Evolutionary conservation across 768 basidiomycete genomes (phyloP).

Genomic region (Psilocybe sp.): DNA sequence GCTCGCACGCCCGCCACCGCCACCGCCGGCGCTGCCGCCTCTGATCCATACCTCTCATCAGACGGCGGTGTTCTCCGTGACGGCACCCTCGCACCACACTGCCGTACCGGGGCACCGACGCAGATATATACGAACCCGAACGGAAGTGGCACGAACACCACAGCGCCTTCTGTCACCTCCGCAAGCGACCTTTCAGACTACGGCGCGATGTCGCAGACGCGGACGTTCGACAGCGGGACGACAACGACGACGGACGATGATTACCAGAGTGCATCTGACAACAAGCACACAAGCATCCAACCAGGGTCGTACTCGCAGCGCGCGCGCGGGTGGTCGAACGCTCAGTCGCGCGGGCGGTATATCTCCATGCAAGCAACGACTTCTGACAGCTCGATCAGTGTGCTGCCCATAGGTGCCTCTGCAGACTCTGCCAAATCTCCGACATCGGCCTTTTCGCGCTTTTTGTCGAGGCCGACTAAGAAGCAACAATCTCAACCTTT

Average conservation of each 20-base stretch:
- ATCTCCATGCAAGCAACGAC: too few relatives aligned
- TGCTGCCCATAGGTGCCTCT: too few relatives aligned
- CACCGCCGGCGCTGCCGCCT: not conserved
- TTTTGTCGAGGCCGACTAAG: constrained; percentile 8
- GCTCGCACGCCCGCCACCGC: too few relatives aligned
- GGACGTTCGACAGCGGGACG: not conserved
- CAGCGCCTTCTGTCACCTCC: not conserved
- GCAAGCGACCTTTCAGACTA: not conserved
- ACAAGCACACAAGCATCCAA: not conserved
- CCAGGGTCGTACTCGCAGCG: not conserved
- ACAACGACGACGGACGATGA: constrained; percentile 6
- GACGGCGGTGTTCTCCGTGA: too few relatives aligned
- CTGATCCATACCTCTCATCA: not conserved
- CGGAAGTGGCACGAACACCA: too few relatives aligned
- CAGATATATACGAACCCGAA: too few relatives aligned
- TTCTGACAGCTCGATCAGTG: too few relatives aligned
- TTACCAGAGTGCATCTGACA: constrained; percentile 6
- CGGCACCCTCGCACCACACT: too few relatives aligned
- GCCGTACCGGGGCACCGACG: too few relatives aligned
- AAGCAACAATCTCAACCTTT: not conserved
- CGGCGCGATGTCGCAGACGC: not conserved
- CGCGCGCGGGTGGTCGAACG: not conserved
- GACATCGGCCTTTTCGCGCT: constrained; percentile 9
- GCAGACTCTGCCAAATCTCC: not conserved
- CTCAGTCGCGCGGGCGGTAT: not conserved